Conservation (phyloP, 371 early-diverging fungal species). For the Polyrhizophydium stewartii region DNA sequence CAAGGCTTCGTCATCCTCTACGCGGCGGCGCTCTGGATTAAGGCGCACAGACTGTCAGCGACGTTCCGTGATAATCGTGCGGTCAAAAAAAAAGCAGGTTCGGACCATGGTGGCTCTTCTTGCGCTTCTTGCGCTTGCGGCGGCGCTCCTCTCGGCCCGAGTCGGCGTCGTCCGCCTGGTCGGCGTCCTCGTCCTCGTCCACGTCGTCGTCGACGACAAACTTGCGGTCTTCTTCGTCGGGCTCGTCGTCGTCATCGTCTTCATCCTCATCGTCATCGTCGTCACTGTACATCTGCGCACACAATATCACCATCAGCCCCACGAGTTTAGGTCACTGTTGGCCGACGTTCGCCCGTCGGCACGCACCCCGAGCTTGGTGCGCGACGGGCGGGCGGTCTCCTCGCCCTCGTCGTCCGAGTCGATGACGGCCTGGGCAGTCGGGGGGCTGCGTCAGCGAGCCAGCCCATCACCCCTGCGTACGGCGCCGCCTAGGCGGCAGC, state of each 20-base stretch:
- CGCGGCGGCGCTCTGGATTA: background rate
- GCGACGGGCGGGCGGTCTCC: conserved; percentile 15
- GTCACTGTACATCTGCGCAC: conserved; percentile 18
- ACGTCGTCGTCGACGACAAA: conserved; percentile 48
- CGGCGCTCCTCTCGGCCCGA: conserved; percentile 5
- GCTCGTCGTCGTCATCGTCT: conserved; percentile 41
- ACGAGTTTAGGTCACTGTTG: background rate
- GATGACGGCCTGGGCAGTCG: background rate
- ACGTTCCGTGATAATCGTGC: too few relatives aligned
- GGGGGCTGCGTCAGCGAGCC: too few relatives aligned
- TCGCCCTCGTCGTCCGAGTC: conserved; percentile 30
- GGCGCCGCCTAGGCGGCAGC: too few relatives aligned
- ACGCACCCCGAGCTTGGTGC: background rate
- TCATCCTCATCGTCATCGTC: conserved; percentile 28
- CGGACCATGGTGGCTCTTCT: conserved; percentile 6
- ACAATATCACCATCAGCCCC: too few relatives aligned
- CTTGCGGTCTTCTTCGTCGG: conserved; percentile 41
- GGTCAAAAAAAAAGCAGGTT: too few relatives aligned
- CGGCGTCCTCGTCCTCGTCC: conserved; percentile 26
- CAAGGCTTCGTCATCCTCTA: background rate
- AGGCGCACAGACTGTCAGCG: too few relatives aligned
- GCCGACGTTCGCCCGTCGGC: background rate
- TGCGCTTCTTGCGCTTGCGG: conserved; percentile 1
- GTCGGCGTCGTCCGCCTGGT: conserved; percentile 8
- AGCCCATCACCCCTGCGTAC: too few relatives aligned